Conservation (phyloP, 108 stramenopile species). For the Hondaea fermentalgiana region DNA sequence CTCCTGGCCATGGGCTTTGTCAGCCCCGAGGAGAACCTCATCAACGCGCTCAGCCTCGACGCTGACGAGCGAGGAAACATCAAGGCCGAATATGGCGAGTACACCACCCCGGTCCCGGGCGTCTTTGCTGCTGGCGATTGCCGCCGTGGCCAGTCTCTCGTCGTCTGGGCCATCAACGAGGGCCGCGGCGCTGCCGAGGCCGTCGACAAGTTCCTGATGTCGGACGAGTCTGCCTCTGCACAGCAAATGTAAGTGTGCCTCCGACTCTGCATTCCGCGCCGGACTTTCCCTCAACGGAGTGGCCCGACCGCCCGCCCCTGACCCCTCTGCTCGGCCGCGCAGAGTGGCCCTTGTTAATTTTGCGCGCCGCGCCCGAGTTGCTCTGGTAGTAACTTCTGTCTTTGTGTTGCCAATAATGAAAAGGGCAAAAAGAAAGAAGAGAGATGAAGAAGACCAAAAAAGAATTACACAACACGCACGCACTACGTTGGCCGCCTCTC, state of each 20-base stretch:
- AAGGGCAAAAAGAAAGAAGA: too few relatives aligned
- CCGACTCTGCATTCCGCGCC: too few relatives aligned
- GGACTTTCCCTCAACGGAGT: too few relatives aligned
- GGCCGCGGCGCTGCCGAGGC: slow-evolving; percentile 85
- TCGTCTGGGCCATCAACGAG: slow-evolving; percentile 97
- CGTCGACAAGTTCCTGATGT: slow-evolving; percentile 63
- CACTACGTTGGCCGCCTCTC: too few relatives aligned
- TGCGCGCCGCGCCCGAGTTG: too few relatives aligned
- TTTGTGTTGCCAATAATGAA: too few relatives aligned
- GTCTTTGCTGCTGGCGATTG: slow-evolving; percentile 97
- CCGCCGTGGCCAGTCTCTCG: slow-evolving; percentile 86
- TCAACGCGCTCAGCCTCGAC: slow-evolving; percentile 67
- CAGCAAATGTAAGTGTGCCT: neutral
- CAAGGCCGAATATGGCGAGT: slow-evolving; percentile 89
- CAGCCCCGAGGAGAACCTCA: slow-evolving; percentile 77
- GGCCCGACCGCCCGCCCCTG: too few relatives aligned
- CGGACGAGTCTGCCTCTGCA: slow-evolving; percentile 42
- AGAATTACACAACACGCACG: too few relatives aligned
- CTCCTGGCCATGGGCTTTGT: slow-evolving; percentile 92
- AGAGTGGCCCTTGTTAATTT: too few relatives aligned
- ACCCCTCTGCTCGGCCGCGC: too few relatives aligned
- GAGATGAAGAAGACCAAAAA: too few relatives aligned
- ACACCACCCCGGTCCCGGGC: slow-evolving; percentile 77
- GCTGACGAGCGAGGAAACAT: slow-evolving; percentile 86
- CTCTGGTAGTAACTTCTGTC: too few relatives aligned